Base-by-base conservation (phyloP, 1,139 yeast genomes). In the Magnusiomyces paraingens region DNA sequence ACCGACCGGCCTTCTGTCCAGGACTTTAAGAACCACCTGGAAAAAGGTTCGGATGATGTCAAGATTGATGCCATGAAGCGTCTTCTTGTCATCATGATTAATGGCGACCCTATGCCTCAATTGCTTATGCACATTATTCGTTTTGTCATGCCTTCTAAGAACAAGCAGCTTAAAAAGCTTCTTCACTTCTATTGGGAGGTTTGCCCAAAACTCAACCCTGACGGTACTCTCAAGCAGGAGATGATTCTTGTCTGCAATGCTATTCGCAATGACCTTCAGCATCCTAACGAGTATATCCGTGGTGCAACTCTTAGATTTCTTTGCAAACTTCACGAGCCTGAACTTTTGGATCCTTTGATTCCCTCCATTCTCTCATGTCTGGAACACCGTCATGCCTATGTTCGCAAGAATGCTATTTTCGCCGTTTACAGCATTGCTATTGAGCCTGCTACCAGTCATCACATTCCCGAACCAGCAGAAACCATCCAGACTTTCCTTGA, bases 201-300 rank as follows among this genome's bases (percentile, higher is more conserved):
- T 55, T 94, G 96, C 68, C 95, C 97, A 54, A 94, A 94, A 73
- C 77, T 84, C 63, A 95, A 89, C 64, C 77, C 80, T 49, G 84
- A 85, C 52, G 99, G 99, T 4, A 88, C 88, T 69, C 81, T 94
- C 77, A 88, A 90, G 74, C 98, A 91, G 71, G 99, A 94, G 73
- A 93, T 94, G 98, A 93, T 94, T 73, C 81, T 94, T 62, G 99
- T 93, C 52, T 93, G 98, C 75, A 94, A 94, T 70, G 97, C 98
- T 54, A 89, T 94, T 65, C 95, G 94, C 71, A 90, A 93, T 71
- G 99, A 94, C 70, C 79, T 94, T 63, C 97, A 91, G 72, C 99
- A 94, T 73, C 97, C 99, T 52, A 94, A 94, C 73, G 99, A 94
- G 72, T 94, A 85, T 68, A 86, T 94, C 60, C 82, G 99, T 65